These are phyloP conservation scores for Colletotrichum gigasporum DNA, from an alignment of 2,329 filamentous ascomycete species.

Conservation along the genomic window DNA sequence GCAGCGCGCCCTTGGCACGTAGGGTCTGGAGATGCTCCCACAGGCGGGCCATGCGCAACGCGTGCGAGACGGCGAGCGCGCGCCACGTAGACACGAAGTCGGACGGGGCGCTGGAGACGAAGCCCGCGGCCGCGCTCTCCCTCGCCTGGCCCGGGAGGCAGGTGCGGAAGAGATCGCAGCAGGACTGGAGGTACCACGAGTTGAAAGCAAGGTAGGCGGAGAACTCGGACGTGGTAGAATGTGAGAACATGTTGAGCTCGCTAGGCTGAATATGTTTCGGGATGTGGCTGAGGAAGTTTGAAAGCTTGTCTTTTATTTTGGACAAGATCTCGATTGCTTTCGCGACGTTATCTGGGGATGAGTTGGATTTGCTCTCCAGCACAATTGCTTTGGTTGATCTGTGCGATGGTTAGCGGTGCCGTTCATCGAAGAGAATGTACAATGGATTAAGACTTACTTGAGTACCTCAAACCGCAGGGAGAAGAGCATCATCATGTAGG, in stretches of 20 bases:
- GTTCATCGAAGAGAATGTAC: no score
- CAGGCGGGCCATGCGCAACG: conserved; percentile 1
- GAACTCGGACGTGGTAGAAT: conserved; percentile 17
- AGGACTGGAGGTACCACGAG: conserved; percentile 16
- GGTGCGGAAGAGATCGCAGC: conserved; percentile 17
- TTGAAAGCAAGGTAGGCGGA: conserved; percentile 10
- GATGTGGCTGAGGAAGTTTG: neutral
- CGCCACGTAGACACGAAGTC: neutral
- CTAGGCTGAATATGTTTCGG: conserved; percentile 2
- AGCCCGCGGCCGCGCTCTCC: neutral
- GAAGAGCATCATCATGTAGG: conserved; percentile 4
- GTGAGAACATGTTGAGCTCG: conserved; percentile 18
- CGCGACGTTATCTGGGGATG: neutral
- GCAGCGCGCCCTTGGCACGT: neutral
- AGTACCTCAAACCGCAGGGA: conserved; percentile 1
- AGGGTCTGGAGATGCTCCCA: conserved; percentile 16
- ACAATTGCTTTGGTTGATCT: conserved; percentile 15
- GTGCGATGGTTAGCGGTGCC: neutral
- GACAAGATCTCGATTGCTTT: neutral
- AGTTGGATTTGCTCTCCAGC: neutral
- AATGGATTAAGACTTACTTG: no score
- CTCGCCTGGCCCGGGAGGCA: neutral
- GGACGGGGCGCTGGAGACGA: neutral
- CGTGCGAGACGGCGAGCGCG: conserved; percentile 2
- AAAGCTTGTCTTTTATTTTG: neutral